These are phyloP conservation scores for Lyophyllum decastes DNA, from an alignment of 768 basidiomycete species.

Conservation along the genomic window DNA sequence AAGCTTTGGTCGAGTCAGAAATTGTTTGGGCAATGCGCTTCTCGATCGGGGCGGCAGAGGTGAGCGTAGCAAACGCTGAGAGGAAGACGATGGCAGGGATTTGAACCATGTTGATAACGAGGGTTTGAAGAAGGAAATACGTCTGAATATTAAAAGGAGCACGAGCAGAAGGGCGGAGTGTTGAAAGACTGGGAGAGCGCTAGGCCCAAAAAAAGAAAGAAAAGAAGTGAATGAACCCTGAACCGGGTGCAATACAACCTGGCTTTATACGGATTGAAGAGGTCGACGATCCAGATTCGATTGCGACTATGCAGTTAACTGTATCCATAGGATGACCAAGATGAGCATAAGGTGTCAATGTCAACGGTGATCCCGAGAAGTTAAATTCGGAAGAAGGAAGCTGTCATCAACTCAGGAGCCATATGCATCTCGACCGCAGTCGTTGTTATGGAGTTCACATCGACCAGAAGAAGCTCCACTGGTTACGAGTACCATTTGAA, in stretches of 20 bases:
- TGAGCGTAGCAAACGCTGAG: constrained; percentile 25
- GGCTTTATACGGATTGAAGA: neutral
- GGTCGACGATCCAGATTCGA: neutral
- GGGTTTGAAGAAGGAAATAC: neutral
- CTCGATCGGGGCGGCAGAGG: constrained; percentile 33
- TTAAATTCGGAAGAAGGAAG: neutral
- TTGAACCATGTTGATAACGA: constrained; percentile 25
- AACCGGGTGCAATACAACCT: constrained; percentile 6
- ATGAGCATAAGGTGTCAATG: neutral
- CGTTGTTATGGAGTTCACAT: neutral
- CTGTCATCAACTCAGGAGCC: neutral
- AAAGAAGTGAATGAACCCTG: constrained; percentile 14
- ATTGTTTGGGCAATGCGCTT: constrained; percentile 55
- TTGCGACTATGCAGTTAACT: neutral
- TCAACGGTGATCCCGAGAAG: neutral
- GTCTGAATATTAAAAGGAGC: neutral
- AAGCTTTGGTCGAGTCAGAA: constrained; percentile 44
- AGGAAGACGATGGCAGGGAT: constrained; percentile 33
- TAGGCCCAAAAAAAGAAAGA: constrained; percentile 5
- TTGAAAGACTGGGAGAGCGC: constrained; percentile 8
- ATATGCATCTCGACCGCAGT: neutral
- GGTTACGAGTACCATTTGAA: neutral
- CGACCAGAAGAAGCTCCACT: no score
- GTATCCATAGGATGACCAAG: neutral
- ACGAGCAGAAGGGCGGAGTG: neutral